phyloP scores from a whole-genome alignment of 305 asterid species.

The Petunia hybrid region DNA sequence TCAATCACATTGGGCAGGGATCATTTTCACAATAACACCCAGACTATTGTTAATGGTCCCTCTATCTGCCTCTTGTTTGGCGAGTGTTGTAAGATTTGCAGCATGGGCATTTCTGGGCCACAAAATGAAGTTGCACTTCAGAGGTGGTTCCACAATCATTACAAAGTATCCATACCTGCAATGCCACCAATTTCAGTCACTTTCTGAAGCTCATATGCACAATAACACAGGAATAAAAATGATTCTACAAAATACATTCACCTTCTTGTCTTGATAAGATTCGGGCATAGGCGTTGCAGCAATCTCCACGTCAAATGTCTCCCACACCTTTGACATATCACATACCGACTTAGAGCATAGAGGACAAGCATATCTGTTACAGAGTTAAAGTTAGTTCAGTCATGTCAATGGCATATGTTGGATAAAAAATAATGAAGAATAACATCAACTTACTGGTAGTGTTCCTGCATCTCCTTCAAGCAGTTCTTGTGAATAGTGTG shows the following conservation, averaged over 20 bases:
- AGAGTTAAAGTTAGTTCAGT: background rate
- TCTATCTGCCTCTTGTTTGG: slow-evolving; percentile 52
- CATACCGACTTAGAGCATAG: slow-evolving; percentile 86
- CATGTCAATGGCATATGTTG: background rate
- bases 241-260: background rate
- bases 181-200: background rate
- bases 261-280: slow-evolving; percentile 61
- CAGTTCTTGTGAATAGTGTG: slow-evolving; percentile 89
- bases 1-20: background rate
- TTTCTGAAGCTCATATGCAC: background rate
- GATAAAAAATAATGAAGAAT: background rate
- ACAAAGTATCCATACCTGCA: slow-evolving; percentile 78
- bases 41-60: background rate
- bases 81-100: slow-evolving; percentile 85
- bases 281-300: slow-evolving; percentile 90
- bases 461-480: slow-evolving; percentile 85
- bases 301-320: slow-evolving; percentile 77
- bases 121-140: slow-evolving; percentile 63
- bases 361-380: slow-evolving; percentile 79
- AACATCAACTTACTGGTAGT: slow-evolving; percentile 57
- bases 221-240: background rate
- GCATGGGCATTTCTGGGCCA: slow-evolving; percentile 69
- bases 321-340: slow-evolving; percentile 95
- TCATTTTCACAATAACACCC: background rate
- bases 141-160: slow-evolving; percentile 72